Evolutionary conservation across 2,329 filamentous ascomycete species (phyloP), one percentile per base, ranked within the genome.

Genomic region (Diplocarpon mali): DNA sequence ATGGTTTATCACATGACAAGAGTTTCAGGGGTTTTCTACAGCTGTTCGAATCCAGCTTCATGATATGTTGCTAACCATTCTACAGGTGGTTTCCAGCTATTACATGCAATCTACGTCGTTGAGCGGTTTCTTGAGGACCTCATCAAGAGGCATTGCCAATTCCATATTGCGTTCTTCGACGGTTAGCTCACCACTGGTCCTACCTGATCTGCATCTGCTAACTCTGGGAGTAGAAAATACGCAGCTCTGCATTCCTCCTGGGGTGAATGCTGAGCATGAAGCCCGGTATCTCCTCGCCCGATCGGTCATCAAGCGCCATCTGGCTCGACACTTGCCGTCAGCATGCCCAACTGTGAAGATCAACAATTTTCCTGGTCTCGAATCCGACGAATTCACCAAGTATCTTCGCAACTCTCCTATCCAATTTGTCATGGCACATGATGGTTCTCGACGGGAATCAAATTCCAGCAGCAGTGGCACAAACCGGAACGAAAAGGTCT

Each of bases 381-480:
- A 67, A 11, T 70, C 71, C 34, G 40, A 60, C 0, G 64, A 64
- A 0, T 87, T 85, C 53, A 48, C 60, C 5, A 54, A 68, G 1
- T 83, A 85, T 54, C 63, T 84, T 1, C 51, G 64, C 2, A 56
- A 59, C 1, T 69, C 71, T 17, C 71, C 75, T 0, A 65, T 78
- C 3, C 79, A 83, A 56, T 85, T 87, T 53, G 63, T 86, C 42
- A 73, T 88, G 66, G 76, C 73, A 42, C 79, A 84, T 52, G 78
- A 85, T 58, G 81, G 79, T 14, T 55, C 62, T 38, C 44, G 38
- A 1, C 36, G 46, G 46, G 46, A 39, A 29, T 40, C 43, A 5
- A 44, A 38, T 9, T 30, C 35, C 1, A 31, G 45, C 13, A 35
- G n/a, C 15, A 39, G 13, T 35, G 44, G 40, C 7, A 40, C 39